phyloP scores from a whole-genome alignment of 805 yeast species.

The Saturnispora kantuleensis region DNA sequence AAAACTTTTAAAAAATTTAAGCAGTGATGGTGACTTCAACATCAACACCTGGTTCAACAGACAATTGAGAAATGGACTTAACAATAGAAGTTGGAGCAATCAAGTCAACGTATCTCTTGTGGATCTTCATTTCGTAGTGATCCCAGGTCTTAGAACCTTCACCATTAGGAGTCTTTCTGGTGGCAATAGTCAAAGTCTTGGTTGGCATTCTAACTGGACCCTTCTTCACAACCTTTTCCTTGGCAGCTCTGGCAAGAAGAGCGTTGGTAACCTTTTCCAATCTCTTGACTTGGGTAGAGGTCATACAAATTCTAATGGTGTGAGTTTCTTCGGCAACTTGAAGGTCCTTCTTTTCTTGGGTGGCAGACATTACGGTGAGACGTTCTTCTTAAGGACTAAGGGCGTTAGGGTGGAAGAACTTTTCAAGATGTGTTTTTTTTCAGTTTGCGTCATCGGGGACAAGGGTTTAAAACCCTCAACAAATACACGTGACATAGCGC shows the following conservation, averaged over 20 bases:
- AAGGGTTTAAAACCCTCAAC: background rate
- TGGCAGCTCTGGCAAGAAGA: slow-evolving; percentile 82
- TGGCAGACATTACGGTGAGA: slow-evolving; percentile 50
- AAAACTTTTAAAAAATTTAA: slow-evolving; percentile 30
- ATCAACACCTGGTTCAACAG: slow-evolving; percentile 99
- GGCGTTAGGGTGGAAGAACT: too few species aligned
- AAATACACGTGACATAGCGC: slow-evolving; percentile 6
- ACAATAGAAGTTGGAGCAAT: slow-evolving; percentile 91
- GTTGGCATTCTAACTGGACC: slow-evolving; percentile 99
- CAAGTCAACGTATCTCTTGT: slow-evolving; percentile 98
- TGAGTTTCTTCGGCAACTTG: slow-evolving; percentile 75
- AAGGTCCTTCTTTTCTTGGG: slow-evolving; percentile 69
- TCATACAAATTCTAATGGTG: slow-evolving; percentile 98
- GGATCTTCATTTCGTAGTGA: slow-evolving; percentile 98
- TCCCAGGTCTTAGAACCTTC: slow-evolving; percentile 99
- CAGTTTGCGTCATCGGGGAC: background rate
- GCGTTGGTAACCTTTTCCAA: slow-evolving; percentile 91
- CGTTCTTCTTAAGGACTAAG: slow-evolving; percentile 21
- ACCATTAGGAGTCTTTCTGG: slow-evolving; percentile 99
- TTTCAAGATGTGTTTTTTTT: background rate
- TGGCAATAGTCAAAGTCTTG: slow-evolving; percentile 93
- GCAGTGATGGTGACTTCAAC: slow-evolving; percentile 89
- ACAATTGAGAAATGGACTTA: slow-evolving; percentile 94
- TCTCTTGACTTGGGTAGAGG: slow-evolving; percentile 97
- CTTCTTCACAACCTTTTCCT: slow-evolving; percentile 78